These are phyloP conservation scores for Solanum acaule DNA, from an alignment of 257 asterid genomes.

Conservation along the genomic window DNA sequence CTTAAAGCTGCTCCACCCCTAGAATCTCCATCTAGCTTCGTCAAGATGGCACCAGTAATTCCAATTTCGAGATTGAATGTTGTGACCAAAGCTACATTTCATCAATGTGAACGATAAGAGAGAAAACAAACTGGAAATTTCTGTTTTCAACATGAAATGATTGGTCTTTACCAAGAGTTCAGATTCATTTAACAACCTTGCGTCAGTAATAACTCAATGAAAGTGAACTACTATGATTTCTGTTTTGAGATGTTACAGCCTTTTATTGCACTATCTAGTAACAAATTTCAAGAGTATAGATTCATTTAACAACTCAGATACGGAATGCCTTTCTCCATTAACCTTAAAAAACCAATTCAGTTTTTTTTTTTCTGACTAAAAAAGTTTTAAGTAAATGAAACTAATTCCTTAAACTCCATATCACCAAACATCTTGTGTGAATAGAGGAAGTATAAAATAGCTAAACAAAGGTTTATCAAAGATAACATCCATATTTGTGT, in stretches of 20 bases:
- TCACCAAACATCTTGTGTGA: background rate
- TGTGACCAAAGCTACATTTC: slow-evolving; percentile 64
- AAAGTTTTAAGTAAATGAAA: background rate
- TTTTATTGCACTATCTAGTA: background rate
- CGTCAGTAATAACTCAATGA: background rate
- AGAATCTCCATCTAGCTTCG: slow-evolving; percentile 97
- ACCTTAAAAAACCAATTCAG: background rate
- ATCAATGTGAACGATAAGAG: slow-evolving; percentile 15
- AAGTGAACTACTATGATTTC: background rate
- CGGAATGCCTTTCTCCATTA: background rate
- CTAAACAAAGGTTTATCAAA: background rate
- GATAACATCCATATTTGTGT: background rate
- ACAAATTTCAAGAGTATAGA: background rate
- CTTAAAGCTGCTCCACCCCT: slow-evolving; percentile 99
- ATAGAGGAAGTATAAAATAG: background rate
- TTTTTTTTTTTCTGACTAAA: background rate
- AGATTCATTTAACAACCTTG: background rate
- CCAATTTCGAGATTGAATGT: slow-evolving; percentile 97
- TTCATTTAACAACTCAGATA: background rate
- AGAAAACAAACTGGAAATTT: background rate
- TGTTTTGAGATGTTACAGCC: background rate
- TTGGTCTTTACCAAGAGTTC: background rate
- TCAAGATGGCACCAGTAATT: slow-evolving; percentile 94
- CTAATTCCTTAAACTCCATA: background rate
- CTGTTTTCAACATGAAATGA: background rate